Conservation (phyloP, 2,329 filamentous ascomycete genomes). For the Aspergillus piperis region DNA sequence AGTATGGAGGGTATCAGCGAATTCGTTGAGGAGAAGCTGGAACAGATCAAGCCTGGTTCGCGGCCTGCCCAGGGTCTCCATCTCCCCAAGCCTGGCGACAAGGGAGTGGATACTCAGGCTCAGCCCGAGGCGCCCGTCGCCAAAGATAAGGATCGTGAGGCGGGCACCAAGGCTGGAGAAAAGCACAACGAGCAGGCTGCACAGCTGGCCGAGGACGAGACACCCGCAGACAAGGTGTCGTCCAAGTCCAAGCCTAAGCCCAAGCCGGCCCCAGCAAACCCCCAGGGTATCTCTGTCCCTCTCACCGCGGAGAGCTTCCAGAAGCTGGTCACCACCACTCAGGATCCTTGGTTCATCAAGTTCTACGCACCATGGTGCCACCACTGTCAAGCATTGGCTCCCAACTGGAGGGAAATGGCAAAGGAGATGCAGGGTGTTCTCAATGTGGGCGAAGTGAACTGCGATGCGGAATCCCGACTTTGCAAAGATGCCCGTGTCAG, state of each 20-base stretch:
- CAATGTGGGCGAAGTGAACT: slow-evolving; percentile 96
- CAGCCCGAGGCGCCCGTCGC: slow-evolving; percentile 39
- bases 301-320: slow-evolving; percentile 86
- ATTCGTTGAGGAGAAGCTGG: slow-evolving; percentile 74
- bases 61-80: slow-evolving; percentile 67
- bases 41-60: slow-evolving; percentile 77
- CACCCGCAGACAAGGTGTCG: slow-evolving; percentile 36
- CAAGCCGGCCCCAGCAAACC: slow-evolving; percentile 64
- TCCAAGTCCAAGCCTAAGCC: slow-evolving; percentile 54
- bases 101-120: slow-evolving; percentile 47
- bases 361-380: slow-evolving; percentile 98
- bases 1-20: slow-evolving; percentile 66
- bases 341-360: slow-evolving; percentile 97
- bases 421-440: slow-evolving; percentile 88
- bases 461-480: slow-evolving; percentile 79
- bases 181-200: slow-evolving; percentile 45
- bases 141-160: slow-evolving; percentile 47
- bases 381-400: slow-evolving; percentile 90
- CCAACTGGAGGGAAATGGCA: slow-evolving; percentile 85
- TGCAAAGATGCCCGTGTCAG: slow-evolving; percentile 85
- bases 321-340: slow-evolving; percentile 77
- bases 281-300: slow-evolving; percentile 70
- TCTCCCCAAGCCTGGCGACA: slow-evolving; percentile 71
- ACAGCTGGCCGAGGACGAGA: slow-evolving; percentile 24
- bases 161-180: slow-evolving; percentile 41